These are phyloP conservation scores for Phytopythium helicoides DNA, from an alignment of 352 stramenopile species.

Conservation along the genomic window DNA sequence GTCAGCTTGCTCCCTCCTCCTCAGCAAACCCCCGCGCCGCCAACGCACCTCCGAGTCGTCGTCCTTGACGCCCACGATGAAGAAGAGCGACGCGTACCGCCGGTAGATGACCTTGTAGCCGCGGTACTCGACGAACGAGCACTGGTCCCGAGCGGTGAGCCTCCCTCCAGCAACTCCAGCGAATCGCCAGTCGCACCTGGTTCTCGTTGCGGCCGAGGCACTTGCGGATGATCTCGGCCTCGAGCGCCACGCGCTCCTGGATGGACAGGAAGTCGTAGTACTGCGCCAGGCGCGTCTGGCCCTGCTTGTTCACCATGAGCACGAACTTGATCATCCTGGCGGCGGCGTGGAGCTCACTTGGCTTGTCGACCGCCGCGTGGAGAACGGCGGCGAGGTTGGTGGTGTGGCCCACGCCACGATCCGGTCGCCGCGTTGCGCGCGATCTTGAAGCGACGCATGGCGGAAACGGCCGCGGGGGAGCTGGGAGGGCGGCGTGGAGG, in stretches of 20 bases:
- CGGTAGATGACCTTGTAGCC: conserved; percentile 99
- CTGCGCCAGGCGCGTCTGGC: conserved; percentile 98
- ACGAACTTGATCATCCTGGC: conserved; percentile 93
- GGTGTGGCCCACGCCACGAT: too few relatives aligned
- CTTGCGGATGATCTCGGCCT: conserved; percentile 99
- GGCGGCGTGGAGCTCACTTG: neutral
- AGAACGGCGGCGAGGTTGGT: too few relatives aligned
- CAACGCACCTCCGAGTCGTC: conserved; percentile 86
- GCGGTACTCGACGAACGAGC: conserved; percentile 99
- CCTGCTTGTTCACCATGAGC: conserved; percentile 99
- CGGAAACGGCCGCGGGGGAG: too few relatives aligned
- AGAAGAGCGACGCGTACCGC: conserved; percentile 99
- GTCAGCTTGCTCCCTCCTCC: neutral
- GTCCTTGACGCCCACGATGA: conserved; percentile 99
- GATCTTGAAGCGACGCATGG: conserved; percentile 17
- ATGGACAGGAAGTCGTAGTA: conserved; percentile 99
- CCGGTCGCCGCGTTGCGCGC: too few relatives aligned
- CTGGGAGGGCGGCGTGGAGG: too few relatives aligned
- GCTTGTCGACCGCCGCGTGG: too few relatives aligned
- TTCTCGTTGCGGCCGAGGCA: conserved; percentile 98
- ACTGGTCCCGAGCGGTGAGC: too few relatives aligned
- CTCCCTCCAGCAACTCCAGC: too few relatives aligned
- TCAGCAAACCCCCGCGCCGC: neutral
- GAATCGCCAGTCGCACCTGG: too few relatives aligned
- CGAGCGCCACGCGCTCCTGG: conserved; percentile 96